Evolutionary conservation across 768 basidiomycete species (phyloP), one percentile per base, ranked within the genome.

Genomic region (Serendipita sp.): DNA sequence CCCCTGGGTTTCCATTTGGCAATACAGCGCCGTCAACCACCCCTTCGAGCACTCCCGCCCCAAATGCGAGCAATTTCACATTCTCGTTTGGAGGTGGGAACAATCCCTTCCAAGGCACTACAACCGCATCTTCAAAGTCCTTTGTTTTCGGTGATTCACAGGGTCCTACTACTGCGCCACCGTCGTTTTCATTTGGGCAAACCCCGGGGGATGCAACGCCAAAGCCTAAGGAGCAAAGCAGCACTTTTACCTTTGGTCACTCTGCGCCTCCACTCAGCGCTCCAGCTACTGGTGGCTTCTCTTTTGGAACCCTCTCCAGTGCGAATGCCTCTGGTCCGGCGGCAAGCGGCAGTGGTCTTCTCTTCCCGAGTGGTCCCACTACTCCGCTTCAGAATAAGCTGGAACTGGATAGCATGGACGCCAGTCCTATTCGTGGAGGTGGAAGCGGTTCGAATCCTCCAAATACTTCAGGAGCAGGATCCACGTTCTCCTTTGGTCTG

Each of bases 341-440:
- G 9, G n/a, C 45, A 48, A n/a, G 26, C 45, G 26, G 26, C 5
- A 20, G 9, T 48, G 53, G 53, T 5, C 53, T 58, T 11, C 17
- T 58, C 26, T 58, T 58, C 53, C 53, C 53, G 13, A 58, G 24
- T 58, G 53, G 53, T 9, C 53, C 53, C 26, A 58, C 53, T 9
- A 58, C 53, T 1, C 53, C 53, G 17, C 24, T 34, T n/a, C 17
- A n/a, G 53, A 58, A 58, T n/a, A 30, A n/a, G 53, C 53, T 58
- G 24, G 53, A 58, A 34, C 26, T 58, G 11, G 53, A 58, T 20
- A 58, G 53, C 31, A 58, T 58, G 53, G 53, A 58, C 53, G 11
- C 53, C 9, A 58, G 53, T 58, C 53, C 53, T 58, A 58, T 58
- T 58, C 53, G 53, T 30, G 53, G 53, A 24, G 38, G 38, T 7